Evolutionary conservation across 257 asterid species (phyloP).

Genomic region (Coffea eugenioides): DNA sequence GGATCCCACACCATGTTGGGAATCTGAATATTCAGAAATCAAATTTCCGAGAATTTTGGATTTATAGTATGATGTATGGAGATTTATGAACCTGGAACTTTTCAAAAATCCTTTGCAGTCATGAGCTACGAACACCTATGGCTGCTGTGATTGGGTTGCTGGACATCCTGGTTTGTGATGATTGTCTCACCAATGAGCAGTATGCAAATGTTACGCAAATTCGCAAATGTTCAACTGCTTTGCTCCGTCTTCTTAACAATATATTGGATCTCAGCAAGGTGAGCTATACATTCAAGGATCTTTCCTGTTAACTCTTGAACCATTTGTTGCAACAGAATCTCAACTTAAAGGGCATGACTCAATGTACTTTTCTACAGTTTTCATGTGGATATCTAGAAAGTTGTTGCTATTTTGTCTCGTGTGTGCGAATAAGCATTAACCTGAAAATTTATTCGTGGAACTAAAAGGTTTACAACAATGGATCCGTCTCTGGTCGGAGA

Average conservation of each 20-base stretch:
- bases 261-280: slow-evolving; percentile 97
- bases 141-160: slow-evolving; percentile 96
- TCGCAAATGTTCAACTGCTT: slow-evolving; percentile 88
- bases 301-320: background rate
- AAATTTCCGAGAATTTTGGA: background rate
- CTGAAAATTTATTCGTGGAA: background rate
- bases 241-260: slow-evolving; percentile 85
- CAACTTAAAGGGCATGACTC: background rate
- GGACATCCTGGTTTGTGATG: slow-evolving; percentile 82
- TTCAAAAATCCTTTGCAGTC: slow-evolving; percentile 44
- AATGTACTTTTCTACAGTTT: background rate
- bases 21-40: background rate
- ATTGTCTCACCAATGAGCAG: slow-evolving; percentile 76
- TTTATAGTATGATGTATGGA: background rate
- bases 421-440: background rate
- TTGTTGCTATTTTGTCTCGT: background rate
- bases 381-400: background rate
- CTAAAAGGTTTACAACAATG: background rate
- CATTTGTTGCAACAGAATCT: background rate
- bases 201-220: slow-evolving; percentile 74
- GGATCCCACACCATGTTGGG: slow-evolving; percentile 3
- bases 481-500: background rate
- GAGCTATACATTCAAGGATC: slow-evolving; percentile 12
- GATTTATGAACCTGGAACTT: background rate
- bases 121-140: slow-evolving; percentile 95